Percentiles rank a stretch among this genome's conserved stretches.
phyloP scores from a whole-genome alignment of 2,329 filamentous ascomycete genomes.

The Pseudogymnoascus sp. region DNA sequence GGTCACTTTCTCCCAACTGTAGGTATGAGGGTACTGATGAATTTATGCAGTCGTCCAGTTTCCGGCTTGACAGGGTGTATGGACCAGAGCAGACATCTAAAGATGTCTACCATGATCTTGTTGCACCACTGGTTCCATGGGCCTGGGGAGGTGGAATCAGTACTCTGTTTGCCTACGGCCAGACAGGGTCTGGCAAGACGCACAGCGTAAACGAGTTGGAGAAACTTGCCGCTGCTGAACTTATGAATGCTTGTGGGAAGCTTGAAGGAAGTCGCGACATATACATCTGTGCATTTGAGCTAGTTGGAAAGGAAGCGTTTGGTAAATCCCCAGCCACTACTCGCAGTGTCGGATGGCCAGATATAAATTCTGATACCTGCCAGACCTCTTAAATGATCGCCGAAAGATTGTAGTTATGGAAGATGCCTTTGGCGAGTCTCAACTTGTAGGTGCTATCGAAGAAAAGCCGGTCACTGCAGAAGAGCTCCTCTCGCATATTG shows the following conservation, averaged over 20 bases:
- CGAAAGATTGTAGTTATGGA: constrained; percentile 37
- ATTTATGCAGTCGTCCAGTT: constrained; percentile 21
- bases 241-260: constrained; percentile 81
- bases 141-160: constrained; percentile 39
- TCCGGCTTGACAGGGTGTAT: constrained; percentile 14
- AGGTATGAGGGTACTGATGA: constrained; percentile 18
- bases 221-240: constrained; percentile 33
- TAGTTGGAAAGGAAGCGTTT: constrained; percentile 70
- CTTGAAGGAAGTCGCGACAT: constrained; percentile 77
- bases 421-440: constrained; percentile 37
- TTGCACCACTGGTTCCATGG: constrained; percentile 32
- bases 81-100: constrained; percentile 12
- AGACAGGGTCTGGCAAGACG: constrained; percentile 43
- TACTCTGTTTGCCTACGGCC: constrained; percentile 42
- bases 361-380: not conserved
- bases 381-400: constrained; percentile 36
- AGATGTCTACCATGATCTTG: constrained; percentile 15
- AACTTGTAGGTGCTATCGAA: constrained; percentile 37
- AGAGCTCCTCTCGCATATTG: constrained; percentile 76
- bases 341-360: not conserved
- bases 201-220: constrained; percentile 37
- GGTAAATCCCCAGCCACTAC: constrained; percentile 25
- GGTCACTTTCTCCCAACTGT: not conserved
- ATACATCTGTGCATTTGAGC: constrained; percentile 82
- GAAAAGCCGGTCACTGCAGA: constrained; percentile 26